Percentiles rank a stretch among this genome's conserved stretches.
These are phyloP conservation scores for Friedmanniomyces simplex DNA, from an alignment of 495 filamentous ascomycete genomes.

Conservation along the genomic window DNA sequence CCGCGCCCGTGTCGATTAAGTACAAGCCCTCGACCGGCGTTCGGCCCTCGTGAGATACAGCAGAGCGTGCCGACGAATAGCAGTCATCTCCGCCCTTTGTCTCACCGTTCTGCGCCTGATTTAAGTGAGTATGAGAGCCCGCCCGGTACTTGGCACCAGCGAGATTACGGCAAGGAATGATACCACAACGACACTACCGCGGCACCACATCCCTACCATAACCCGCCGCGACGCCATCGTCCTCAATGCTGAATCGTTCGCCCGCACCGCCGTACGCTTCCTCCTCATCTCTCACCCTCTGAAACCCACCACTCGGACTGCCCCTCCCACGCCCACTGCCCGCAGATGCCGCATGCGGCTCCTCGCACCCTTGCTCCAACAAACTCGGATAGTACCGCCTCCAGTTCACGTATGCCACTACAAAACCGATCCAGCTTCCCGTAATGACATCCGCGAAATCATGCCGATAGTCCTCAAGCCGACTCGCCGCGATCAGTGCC, in stretches of 20 bases:
- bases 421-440: constrained; percentile 63
- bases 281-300: constrained; percentile 41
- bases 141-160: too few species aligned
- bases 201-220: not conserved
- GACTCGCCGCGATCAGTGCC: constrained; percentile 76
- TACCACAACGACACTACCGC: too few species aligned
- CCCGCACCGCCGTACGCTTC: constrained; percentile 7
- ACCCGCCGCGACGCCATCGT: not conserved
- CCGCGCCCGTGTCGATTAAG: too few species aligned
- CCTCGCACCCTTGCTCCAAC: constrained; percentile 40
- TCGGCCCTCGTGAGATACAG: too few species aligned
- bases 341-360: constrained; percentile 31
- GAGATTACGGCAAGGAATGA: too few species aligned
- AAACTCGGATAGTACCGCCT: constrained; percentile 55
- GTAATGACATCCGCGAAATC: constrained; percentile 85
- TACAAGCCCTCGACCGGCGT: too few species aligned
- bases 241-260: constrained; percentile 2
- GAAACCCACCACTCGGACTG: constrained; percentile 27
- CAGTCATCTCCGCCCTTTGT: too few species aligned
- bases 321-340: constrained; percentile 16
- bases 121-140: too few species aligned
- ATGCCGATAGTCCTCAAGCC: constrained; percentile 88
- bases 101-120: too few species aligned
- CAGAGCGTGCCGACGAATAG: too few species aligned
- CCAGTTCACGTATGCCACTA: constrained; percentile 74